Base-by-base conservation (phyloP, 2,329 filamentous ascomycete genomes). In the Fragosphaeria purpurea region DNA sequence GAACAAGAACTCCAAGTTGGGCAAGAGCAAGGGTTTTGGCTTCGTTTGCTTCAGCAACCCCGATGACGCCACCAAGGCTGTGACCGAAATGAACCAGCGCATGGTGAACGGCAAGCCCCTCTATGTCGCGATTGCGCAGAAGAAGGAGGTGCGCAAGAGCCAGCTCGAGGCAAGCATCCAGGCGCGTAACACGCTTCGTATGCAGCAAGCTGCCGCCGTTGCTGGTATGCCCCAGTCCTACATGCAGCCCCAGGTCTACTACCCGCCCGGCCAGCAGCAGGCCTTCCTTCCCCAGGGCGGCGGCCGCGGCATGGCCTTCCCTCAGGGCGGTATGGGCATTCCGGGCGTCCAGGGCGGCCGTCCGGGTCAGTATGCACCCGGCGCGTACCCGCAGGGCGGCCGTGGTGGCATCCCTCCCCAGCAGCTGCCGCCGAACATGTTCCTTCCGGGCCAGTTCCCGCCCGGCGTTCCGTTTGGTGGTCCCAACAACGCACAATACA, bases 41-140 rank as follows among this genome's bases (percentile, higher is more conserved):
- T 98, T 98, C 70, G 93, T 98, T 65, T 98, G 93, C 86, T 98
- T 98, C 78, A 93, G 87, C 80, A 97, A 95, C 79, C 90, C 93
- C 54, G 93, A 98, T 63, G 93, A 98, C 70, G 93, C 93, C 59
- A 96, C 91, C 74, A 97, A 97, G 82, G 93, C 93, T 58, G 91
- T 98, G 58, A 89, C 90, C 55, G 93, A 98, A 72, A 96, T 97
- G 88, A 98, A 98, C 79, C 91, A 97, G 79, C 89, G 93, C 71
- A 98, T 98, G 93, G 79, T 97, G 60, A 86, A 90, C 69, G 81
- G 80, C 74, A 98, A 98, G 83, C 93, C 93, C 52, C 79, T 98
- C 55, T 98, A 98, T 67, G 93, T 98, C 63, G 93, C 93, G 62
- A 82, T 98, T 58, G 93, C 93, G 58, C 93, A 98, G 79, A 91